Conservation (phyloP, 495 filamentous ascomycete species). For the Barbatosphaeria neglecta region DNA sequence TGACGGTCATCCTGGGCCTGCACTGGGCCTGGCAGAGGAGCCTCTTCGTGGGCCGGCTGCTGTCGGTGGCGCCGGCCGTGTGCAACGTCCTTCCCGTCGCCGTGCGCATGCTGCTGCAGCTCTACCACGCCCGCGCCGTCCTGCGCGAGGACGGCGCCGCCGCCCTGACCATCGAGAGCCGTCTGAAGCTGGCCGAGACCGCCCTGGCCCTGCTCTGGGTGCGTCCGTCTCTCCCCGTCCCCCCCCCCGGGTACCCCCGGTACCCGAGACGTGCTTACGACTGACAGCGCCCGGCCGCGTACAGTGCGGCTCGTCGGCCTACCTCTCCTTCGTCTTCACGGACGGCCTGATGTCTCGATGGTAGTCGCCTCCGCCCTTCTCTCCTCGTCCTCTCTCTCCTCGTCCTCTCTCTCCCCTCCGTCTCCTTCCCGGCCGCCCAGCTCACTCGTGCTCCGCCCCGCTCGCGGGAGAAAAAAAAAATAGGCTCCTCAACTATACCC, state of each 20-base stretch:
- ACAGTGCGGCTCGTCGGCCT: slow-evolving; percentile 71
- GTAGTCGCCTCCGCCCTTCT: slow-evolving; percentile 22
- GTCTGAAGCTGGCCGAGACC: slow-evolving; percentile 60
- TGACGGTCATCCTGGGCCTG: slow-evolving; percentile 36
- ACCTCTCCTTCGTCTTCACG: slow-evolving; percentile 81
- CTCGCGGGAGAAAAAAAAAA: not conserved
- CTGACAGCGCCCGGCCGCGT: too few species aligned
- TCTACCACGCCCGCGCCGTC: slow-evolving; percentile 10
- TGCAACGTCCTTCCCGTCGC: slow-evolving; percentile 31
- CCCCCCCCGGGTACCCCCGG: too few species aligned
- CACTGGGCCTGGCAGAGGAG: slow-evolving; percentile 33
- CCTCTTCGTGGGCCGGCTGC: slow-evolving; percentile 32
- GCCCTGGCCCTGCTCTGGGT: slow-evolving; percentile 77
- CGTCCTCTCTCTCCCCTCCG: not conserved
- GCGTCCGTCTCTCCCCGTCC: slow-evolving; percentile 20
- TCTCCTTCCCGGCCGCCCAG: not conserved
- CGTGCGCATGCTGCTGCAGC: slow-evolving; percentile 31
- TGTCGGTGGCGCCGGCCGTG: slow-evolving; percentile 30
- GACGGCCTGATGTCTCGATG: slow-evolving; percentile 89
- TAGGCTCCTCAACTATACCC: slow-evolving; percentile 81
- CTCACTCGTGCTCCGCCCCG: not conserved
- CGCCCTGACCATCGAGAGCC: slow-evolving; percentile 14
- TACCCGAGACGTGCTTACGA: too few species aligned
- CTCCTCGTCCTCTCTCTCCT: not conserved
- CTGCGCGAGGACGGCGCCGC: not conserved